Conservation (phyloP, 805 yeast species). For the Citeromyces matritensis region DNA sequence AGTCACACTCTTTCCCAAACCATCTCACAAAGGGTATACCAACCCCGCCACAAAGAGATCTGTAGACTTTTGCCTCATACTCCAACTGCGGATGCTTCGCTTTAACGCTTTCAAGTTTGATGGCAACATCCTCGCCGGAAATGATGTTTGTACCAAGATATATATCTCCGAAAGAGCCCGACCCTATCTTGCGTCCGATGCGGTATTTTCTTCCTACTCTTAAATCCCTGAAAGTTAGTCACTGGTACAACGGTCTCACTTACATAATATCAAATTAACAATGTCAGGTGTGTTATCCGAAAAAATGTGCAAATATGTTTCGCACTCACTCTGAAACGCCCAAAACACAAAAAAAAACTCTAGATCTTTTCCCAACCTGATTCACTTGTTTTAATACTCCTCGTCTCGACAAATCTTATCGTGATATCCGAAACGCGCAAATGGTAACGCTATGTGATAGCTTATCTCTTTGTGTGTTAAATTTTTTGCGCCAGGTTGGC, state of each 20-base stretch:
- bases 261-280: not conserved
- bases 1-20: conserved; percentile 94
- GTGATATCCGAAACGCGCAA: not conserved
- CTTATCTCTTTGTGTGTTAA: too few species aligned
- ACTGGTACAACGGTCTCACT: conserved; percentile 3
- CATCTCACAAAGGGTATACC: conserved; percentile 96
- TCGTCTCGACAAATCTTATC: too few species aligned
- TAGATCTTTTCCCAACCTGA: not conserved
- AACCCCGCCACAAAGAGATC: conserved; percentile 88
- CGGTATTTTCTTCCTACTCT: conserved; percentile 91
- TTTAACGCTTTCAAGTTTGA: conserved; percentile 75
- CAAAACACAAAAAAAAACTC: not conserved
- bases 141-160: conserved; percentile 87
- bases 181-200: conserved; percentile 89
- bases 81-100: conserved; percentile 96
- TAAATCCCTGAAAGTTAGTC: conserved; percentile 34
- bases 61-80: conserved; percentile 92
- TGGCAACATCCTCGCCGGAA: conserved; percentile 96
- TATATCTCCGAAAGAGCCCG: conserved; percentile 96
- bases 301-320: not conserved
- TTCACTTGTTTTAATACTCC: too few species aligned
- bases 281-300: not conserved
- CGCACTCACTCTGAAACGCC: conserved; percentile 1
- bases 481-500: too few species aligned
- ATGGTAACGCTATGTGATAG: too few species aligned